Conservation (phyloP, 1,284 basidiomycete species). For the Neotropicomus parvogracilis region DNA sequence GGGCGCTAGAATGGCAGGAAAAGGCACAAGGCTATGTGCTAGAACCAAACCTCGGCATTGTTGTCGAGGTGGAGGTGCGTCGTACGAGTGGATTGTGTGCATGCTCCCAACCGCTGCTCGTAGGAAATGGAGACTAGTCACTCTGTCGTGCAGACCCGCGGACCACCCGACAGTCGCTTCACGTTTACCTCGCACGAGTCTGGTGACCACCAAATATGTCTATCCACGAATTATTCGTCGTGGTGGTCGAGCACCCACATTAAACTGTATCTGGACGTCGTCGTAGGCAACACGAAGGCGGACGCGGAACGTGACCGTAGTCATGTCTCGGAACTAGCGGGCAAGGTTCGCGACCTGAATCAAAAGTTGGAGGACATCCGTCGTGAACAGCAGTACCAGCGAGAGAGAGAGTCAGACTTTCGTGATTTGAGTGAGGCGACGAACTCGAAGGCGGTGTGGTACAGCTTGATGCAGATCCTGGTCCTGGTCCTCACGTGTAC, state of each 20-base stretch:
- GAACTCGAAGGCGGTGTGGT: slow-evolving; percentile 91
- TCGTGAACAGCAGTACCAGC: slow-evolving; percentile 96
- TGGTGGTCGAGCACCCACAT: slow-evolving; percentile 89
- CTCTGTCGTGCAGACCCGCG: slow-evolving; percentile 81
- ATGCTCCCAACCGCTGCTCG: slow-evolving; percentile 1
- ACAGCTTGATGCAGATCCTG: slow-evolving; percentile 82
- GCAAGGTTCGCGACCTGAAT: slow-evolving; percentile 89
- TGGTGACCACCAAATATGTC: slow-evolving; percentile 96
- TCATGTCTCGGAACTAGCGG: slow-evolving; percentile 85
- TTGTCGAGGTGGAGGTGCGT: slow-evolving; percentile 83
- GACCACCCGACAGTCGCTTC: slow-evolving; percentile 87
- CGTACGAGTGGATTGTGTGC: slow-evolving; percentile 4
- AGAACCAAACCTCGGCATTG: slow-evolving; percentile 81
- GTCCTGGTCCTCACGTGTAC: slow-evolving; percentile 82
- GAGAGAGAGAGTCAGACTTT: slow-evolving; percentile 92
- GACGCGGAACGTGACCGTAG: slow-evolving; percentile 80
- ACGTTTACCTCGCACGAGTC: slow-evolving; percentile 97
- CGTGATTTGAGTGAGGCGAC: slow-evolving; percentile 85
- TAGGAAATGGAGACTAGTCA: slow-evolving; percentile 79
- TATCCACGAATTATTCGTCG: slow-evolving; percentile 83
- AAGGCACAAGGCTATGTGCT: slow-evolving; percentile 63
- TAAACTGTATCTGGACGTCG: slow-evolving; percentile 91
- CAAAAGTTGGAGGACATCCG: slow-evolving; percentile 89
- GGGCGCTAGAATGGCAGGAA: slow-evolving; percentile 89
- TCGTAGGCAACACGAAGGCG: slow-evolving; percentile 82